Conservation (phyloP, 176 grass and related monocot species). For the Carex littledalei region DNA sequence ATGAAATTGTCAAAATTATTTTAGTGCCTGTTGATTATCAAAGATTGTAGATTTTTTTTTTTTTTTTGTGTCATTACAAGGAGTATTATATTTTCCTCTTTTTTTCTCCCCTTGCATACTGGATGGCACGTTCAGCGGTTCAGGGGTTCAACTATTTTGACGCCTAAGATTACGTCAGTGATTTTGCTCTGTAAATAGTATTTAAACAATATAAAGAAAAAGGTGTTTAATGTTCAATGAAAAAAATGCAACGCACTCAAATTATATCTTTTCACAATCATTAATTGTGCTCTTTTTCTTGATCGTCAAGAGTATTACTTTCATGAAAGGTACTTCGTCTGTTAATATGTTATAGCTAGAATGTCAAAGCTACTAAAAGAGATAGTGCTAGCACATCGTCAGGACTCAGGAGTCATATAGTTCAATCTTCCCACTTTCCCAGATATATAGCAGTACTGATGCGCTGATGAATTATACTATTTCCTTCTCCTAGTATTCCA, state of each 20-base stretch:
- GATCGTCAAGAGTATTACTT: neutral
- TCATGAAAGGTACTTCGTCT: neutral
- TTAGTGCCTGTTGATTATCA: neutral
- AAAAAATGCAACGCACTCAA: neutral
- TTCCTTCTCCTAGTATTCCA: neutral
- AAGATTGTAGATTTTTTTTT: neutral
- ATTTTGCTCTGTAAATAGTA: neutral
- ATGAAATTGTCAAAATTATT: neutral
- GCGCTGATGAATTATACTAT: neutral
- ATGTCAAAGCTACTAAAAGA: neutral
- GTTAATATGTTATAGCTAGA: neutral
- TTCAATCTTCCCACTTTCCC: neutral
- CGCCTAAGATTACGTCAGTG: neutral
- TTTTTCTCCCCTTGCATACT: neutral
- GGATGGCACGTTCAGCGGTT: neutral
- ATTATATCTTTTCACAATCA: neutral
- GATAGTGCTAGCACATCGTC: neutral
- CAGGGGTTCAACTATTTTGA: neutral
- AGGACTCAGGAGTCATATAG: neutral
- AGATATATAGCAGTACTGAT: neutral
- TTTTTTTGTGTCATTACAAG: neutral
- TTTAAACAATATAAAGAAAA: neutral
- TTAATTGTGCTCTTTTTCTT: neutral
- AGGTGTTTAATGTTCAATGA: neutral
- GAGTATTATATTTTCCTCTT: neutral